Evolutionary conservation across 192 early-diverging fungal genomes (phyloP), one percentile per base, ranked within the genome.

Genomic region (Umbelopsis vinacea): DNA sequence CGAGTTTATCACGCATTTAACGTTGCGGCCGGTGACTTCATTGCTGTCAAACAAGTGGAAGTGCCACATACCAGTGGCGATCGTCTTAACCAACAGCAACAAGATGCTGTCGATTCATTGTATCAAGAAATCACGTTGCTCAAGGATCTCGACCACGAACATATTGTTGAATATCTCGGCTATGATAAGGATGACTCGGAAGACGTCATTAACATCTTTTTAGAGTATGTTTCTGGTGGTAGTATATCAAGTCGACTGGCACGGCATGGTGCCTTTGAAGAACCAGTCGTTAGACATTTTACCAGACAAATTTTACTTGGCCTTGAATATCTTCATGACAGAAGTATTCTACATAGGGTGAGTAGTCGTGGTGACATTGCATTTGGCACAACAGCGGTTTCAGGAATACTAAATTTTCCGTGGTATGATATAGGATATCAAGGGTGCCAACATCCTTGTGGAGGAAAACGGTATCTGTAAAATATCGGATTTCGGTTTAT

Each of bases 191-290:
- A 81, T 22, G 67, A 74, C 26, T 7, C 35, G 1, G 85, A 87
- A 9, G 82, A 81, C 10, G 79, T 87, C 9, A 89, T 97, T 76
- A 98, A 97, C 84, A 95, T 99, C 73, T 98, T 98, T 76, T 81
- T 99, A 66, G 97, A 99, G 83, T 99, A 99, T 80, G 95, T 99
- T 55, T 89, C 94, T 11, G 97, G 97, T 69, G 97, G 97, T 24
- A 92, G 90, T 12, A 91, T 99, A 67, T 86, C 94, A 22, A 90
- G 86, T 45, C 81, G 93, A 66, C 79, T 98, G 54, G 86, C 90
- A 76, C 84, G 89, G 52, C 85, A 90, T 71, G 92, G 94, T 15
- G 86, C 88, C 35, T 86, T 94, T 81, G 87, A 89, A 17, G 94
- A 95, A 60, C 77, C 88, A 21, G 80, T 94, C 0, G 85, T 91